These are phyloP conservation scores for Cudoniella acicularis DNA, from an alignment of 495 filamentous ascomycete genomes.

Conservation along the genomic window DNA sequence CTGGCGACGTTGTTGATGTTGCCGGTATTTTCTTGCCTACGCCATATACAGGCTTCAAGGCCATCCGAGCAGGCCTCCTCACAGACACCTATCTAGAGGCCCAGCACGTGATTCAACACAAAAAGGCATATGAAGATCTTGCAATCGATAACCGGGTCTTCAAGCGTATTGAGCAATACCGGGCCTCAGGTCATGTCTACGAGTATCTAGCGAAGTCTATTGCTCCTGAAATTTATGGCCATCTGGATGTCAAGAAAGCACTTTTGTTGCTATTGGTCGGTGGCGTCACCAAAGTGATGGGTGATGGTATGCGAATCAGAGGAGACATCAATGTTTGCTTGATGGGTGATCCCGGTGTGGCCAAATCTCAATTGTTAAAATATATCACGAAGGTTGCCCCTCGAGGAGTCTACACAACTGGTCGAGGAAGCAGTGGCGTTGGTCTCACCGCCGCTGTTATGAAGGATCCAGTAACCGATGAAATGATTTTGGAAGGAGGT, in stretches of 20 bases:
- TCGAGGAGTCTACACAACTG: slow-evolving; percentile 95
- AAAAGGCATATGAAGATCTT: slow-evolving; percentile 92
- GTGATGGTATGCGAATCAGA: slow-evolving; percentile 96
- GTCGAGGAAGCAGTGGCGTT: slow-evolving; percentile 91
- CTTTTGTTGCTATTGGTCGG: slow-evolving; percentile 91
- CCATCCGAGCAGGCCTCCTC: slow-evolving; percentile 87
- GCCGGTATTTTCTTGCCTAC: slow-evolving; percentile 95
- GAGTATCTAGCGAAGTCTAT: slow-evolving; percentile 93
- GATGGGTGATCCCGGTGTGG: slow-evolving; percentile 99
- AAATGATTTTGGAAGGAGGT: slow-evolving; percentile 97
- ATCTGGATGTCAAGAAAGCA: slow-evolving; percentile 96
- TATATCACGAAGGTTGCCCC: slow-evolving; percentile 98
- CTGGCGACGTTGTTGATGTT: slow-evolving; percentile 90
- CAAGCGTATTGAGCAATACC: slow-evolving; percentile 75
- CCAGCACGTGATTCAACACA: slow-evolving; percentile 90
- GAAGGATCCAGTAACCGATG: slow-evolving; percentile 96
- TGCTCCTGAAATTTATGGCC: slow-evolving; percentile 94
- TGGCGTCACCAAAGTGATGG: slow-evolving; percentile 95
- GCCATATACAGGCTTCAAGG: slow-evolving; percentile 96
- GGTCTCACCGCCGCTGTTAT: slow-evolving; percentile 98
- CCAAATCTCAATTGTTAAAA: slow-evolving; percentile 95
- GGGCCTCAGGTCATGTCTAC: slow-evolving; percentile 83
- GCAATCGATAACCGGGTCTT: slow-evolving; percentile 68
- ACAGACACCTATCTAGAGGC: slow-evolving; percentile 97
- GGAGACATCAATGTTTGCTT: slow-evolving; percentile 98